phyloP scores from a whole-genome alignment of 331 rosid species.

The Quercus lobata region DNA sequence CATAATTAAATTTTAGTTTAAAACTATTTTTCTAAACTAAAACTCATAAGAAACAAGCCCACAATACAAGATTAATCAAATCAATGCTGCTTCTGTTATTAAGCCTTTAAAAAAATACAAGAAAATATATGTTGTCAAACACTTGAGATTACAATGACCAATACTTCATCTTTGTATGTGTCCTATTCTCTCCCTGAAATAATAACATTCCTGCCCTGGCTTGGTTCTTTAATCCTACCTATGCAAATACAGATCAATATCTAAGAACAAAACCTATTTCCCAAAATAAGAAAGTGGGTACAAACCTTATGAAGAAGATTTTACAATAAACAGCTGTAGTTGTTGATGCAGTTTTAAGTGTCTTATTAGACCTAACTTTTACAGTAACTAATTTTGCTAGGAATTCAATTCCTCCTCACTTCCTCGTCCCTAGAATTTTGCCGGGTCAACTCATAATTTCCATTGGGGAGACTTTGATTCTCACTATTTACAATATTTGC shows the following conservation, averaged over 20 bases:
- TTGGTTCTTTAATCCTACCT: slow-evolving; percentile 16
- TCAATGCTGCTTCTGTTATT: not conserved
- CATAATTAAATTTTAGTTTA: no score
- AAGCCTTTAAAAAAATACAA: not conserved
- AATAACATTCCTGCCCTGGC: not conserved
- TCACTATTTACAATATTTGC: slow-evolving; percentile 32
- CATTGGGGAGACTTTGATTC: slow-evolving; percentile 28
- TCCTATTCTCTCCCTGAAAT: not conserved
- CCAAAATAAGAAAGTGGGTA: slow-evolving; percentile 14
- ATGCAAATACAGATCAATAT: not conserved
- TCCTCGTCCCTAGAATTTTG: slow-evolving; percentile 37
- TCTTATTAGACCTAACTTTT: not conserved
- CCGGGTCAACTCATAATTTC: slow-evolving; percentile 61
- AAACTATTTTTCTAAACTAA: no score
- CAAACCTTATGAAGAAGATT: slow-evolving; percentile 21
- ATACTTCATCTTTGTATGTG: not conserved
- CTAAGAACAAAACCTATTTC: not conserved
- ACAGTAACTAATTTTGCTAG: slow-evolving; percentile 1
- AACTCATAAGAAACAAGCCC: no score
- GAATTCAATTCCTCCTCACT: not conserved
- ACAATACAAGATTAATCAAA: not conserved
- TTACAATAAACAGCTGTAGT: slow-evolving; percentile 18
- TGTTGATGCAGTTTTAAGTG: slow-evolving; percentile 4
- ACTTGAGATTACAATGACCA: not conserved
- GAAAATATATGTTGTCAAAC: not conserved